These are phyloP conservation scores for Cadophora sp. DNA, from an alignment of 2,329 filamentous ascomycete species.

Conservation along the genomic window DNA sequence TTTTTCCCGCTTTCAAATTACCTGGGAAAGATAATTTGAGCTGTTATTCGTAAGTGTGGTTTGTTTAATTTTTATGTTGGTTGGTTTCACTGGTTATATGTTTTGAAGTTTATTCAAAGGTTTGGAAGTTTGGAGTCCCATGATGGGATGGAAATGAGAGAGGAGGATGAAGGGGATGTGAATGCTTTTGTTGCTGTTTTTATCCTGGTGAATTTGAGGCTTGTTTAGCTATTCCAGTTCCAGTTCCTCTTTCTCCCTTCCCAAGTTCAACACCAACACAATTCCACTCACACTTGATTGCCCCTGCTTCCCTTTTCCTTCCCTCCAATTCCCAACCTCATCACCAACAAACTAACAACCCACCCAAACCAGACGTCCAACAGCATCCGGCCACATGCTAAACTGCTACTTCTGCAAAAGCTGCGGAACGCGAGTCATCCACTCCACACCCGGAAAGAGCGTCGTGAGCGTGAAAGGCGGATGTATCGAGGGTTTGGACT, in stretches of 20 bases:
- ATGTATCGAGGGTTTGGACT: slow-evolving; percentile 68
- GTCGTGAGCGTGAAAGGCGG: slow-evolving; percentile 72
- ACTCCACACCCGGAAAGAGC: slow-evolving; percentile 64
- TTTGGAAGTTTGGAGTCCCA: too few relatives aligned
- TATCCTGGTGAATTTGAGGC: too few relatives aligned
- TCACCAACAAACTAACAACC: background rate
- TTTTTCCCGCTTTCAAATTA: slow-evolving; percentile 70
- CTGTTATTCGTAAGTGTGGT: slow-evolving; percentile 59
- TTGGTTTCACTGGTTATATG: background rate
- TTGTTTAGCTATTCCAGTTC: too few relatives aligned
- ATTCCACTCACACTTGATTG: background rate
- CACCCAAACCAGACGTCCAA: slow-evolving; percentile 56
- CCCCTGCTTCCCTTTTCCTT: background rate
- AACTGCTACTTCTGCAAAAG: slow-evolving; percentile 71
- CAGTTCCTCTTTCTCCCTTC: too few relatives aligned
- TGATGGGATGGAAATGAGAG: too few relatives aligned
- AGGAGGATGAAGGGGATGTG: too few relatives aligned
- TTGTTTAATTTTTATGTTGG: background rate
- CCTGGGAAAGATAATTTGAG: slow-evolving; percentile 56
- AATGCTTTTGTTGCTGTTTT: too few relatives aligned
- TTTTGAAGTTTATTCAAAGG: background rate
- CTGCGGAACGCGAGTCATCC: slow-evolving; percentile 71
- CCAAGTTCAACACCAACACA: too few relatives aligned
- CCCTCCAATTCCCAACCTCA: background rate
- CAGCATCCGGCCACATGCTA: slow-evolving; percentile 61